Conservation (phyloP, 1,139 yeast genomes). For the Sugiyamaella neomexicana region DNA sequence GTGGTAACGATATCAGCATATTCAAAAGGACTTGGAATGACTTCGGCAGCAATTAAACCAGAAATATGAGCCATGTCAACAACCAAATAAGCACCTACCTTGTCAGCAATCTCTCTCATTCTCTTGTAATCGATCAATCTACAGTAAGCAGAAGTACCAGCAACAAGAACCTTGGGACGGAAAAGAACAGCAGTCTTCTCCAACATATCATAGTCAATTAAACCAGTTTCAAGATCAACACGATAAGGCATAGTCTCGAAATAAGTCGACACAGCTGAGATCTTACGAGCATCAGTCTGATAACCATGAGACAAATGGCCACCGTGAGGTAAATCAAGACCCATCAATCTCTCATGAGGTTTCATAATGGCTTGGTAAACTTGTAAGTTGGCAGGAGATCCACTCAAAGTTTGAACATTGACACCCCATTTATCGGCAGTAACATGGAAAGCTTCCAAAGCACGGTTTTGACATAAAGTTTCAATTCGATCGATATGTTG, state of each 20-base stretch:
- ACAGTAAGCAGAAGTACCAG: constrained; percentile 96
- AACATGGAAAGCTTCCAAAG: constrained; percentile 78
- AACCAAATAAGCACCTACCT: constrained; percentile 87
- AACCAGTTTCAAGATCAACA: constrained; percentile 77
- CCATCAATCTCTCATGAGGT: constrained; percentile 93
- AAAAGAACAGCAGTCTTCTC: constrained; percentile 80
- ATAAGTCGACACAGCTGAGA: constrained; percentile 86
- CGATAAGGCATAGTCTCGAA: constrained; percentile 98
- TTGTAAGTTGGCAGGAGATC: constrained; percentile 94
- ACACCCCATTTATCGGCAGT: constrained; percentile 89
- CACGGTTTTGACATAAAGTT: constrained; percentile 85
- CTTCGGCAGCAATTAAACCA: constrained; percentile 91
- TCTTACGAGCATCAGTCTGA: constrained; percentile 84
- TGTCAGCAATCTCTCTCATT: constrained; percentile 86
- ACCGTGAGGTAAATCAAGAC: constrained; percentile 94
- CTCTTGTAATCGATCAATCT: constrained; percentile 87
- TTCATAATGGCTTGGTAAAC: constrained; percentile 90
- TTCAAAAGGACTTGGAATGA: constrained; percentile 89
- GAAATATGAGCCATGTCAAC: constrained; percentile 98
- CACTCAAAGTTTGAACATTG: constrained; percentile 90
- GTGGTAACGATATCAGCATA: constrained; percentile 95
- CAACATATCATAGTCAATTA: constrained; percentile 87
- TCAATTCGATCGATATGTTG: constrained; percentile 92
- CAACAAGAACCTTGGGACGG: constrained; percentile 93
- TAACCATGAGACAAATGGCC: constrained; percentile 97